phyloP scores from a whole-genome alignment of 1,139 yeast genomes.

The Yamadazyma sp. region DNA sequence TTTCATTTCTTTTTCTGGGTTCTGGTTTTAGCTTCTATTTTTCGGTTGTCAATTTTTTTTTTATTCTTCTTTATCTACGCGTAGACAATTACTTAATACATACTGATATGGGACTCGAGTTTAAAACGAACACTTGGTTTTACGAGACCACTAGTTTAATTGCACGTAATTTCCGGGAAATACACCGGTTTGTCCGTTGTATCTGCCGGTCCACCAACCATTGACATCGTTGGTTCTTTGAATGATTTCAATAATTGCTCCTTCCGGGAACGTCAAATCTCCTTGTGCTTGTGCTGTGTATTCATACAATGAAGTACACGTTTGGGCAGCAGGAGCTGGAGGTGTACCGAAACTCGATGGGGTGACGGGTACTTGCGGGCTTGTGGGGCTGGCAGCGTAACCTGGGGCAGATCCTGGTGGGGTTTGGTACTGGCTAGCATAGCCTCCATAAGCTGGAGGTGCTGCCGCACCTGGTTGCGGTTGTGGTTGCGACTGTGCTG shows the following conservation, averaged over 20 bases:
- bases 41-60: too few relatives aligned
- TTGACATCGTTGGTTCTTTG: conserved; percentile 80
- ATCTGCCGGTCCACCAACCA: conserved; percentile 98
- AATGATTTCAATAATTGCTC: conserved; percentile 79
- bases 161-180: conserved; percentile 97
- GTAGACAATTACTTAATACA: too few relatives aligned
- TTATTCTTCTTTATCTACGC: too few relatives aligned
- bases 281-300: conserved; percentile 87
- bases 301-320: conserved; percentile 76
- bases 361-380: conserved; percentile 27
- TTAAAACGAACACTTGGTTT: neutral
- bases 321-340: conserved; percentile 35
- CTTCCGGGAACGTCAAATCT: conserved; percentile 83
- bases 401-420: conserved; percentile 19
- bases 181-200: conserved; percentile 83
- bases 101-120: neutral
- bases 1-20: too few relatives aligned
- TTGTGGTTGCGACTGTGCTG: conserved; percentile 10
- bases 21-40: too few relatives aligned
- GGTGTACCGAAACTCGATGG: conserved; percentile 35
- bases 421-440: conserved; percentile 5
- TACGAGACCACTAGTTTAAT: conserved; percentile 33
- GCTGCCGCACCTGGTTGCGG: conserved; percentile 4
- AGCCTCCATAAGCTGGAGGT: conserved; percentile 9
- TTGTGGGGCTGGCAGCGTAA: conserved; percentile 13